Evolutionary conservation across 495 filamentous ascomycete species (phyloP).

Genomic region (Acidiella bohemica): DNA sequence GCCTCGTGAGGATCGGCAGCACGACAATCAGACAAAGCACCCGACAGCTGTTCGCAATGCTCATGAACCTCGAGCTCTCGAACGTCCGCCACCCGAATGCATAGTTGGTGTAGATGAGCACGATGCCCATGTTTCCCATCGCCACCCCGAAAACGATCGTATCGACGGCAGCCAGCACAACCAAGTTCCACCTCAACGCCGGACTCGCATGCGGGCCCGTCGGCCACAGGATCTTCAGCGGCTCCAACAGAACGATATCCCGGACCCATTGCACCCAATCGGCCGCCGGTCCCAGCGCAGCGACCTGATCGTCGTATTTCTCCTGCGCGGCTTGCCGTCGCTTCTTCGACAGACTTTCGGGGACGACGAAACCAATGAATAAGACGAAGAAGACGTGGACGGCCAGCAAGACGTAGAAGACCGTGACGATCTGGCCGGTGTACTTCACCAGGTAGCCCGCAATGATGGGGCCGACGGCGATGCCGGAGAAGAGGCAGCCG

Average conservation of each 20-base stretch:
- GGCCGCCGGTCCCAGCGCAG: conserved; percentile 19
- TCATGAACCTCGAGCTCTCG: conserved; percentile 65
- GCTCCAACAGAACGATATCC: conserved; percentile 49
- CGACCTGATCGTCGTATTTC: conserved; percentile 35
- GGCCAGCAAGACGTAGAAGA: conserved; percentile 68
- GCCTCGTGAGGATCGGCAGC: conserved; percentile 55
- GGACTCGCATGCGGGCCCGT: conserved; percentile 46
- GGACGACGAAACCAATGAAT: conserved; percentile 54
- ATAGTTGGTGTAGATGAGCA: conserved; percentile 65
- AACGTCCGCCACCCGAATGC: conserved; percentile 71
- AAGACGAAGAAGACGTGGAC: conserved; percentile 58
- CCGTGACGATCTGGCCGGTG: conserved; percentile 51
- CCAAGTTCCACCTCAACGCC: conserved; percentile 59
- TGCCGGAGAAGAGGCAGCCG: conserved; percentile 70
- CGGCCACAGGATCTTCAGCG: conserved; percentile 65
- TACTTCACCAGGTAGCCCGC: conserved; percentile 61
- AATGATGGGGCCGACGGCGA: conserved; percentile 69
- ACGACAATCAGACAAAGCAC: conserved; percentile 61
- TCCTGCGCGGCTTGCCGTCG: conserved; percentile 55
- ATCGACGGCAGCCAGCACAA: conserved; percentile 68
- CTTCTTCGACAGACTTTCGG: conserved; percentile 64
- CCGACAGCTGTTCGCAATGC: conserved; percentile 56
- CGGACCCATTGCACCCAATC: conserved; percentile 34
- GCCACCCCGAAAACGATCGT: conserved; percentile 64
- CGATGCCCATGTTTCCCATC: conserved; percentile 63